Percentiles rank a stretch among this genome's conserved stretches.
These are phyloP conservation scores for Solanum tarijense DNA, from an alignment of 257 asterid species.

Conservation along the genomic window DNA sequence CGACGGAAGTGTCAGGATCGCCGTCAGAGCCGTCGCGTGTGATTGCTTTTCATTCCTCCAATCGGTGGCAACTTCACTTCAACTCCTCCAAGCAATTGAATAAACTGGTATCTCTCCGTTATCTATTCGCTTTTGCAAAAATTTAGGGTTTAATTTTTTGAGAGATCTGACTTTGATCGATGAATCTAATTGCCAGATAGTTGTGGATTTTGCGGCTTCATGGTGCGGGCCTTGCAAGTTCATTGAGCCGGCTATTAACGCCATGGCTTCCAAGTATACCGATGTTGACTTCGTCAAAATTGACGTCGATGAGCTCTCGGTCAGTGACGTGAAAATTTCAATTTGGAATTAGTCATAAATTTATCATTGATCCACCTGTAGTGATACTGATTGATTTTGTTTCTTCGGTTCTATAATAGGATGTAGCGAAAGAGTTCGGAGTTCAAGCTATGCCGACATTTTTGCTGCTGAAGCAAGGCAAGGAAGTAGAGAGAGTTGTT, in stretches of 20 bases:
- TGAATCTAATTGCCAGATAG: constrained; percentile 47
- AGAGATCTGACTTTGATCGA: neutral
- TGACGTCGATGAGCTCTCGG: constrained; percentile 76
- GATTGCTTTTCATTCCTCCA: constrained; percentile 50
- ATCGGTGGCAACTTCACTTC: constrained; percentile 72
- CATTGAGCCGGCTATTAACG: constrained; percentile 53
- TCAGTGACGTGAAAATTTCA: constrained; percentile 12
- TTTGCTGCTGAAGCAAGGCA: constrained; percentile 74
- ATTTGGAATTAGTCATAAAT: neutral
- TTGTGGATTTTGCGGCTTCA: constrained; percentile 72
- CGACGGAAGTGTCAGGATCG: constrained; percentile 12
- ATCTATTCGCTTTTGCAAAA: neutral
- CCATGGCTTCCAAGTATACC: constrained; percentile 45
- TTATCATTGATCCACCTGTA: neutral
- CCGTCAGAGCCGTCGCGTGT: constrained; percentile 58
- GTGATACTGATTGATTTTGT: neutral
- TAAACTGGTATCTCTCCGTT: constrained; percentile 40
- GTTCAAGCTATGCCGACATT: constrained; percentile 93
- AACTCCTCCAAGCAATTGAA: constrained; percentile 52
- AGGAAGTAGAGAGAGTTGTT: constrained; percentile 56
- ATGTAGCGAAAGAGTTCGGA: constrained; percentile 46
- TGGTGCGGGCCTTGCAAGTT: constrained; percentile 97
- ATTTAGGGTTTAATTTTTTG: neutral
- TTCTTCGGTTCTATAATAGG: constrained; percentile 24
- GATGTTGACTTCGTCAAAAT: constrained; percentile 75